Conservation (phyloP, 1,139 yeast genomes). For the Meyerozyma guilliermondii region DNA sequence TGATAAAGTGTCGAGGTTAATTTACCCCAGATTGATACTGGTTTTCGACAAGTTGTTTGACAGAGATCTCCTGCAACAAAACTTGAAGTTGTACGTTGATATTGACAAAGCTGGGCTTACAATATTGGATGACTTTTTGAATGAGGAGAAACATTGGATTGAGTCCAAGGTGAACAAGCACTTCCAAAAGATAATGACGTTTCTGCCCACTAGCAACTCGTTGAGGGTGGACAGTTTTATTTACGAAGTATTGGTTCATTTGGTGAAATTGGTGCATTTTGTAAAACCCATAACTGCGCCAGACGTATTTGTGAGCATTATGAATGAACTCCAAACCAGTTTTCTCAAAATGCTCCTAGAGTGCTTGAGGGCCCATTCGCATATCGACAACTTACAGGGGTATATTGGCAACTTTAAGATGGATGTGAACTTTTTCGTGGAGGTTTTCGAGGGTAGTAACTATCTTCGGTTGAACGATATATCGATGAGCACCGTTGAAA, state of each 20-base stretch:
- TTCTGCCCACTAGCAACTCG: background rate
- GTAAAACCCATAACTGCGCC: slow-evolving; percentile 40
- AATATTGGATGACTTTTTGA: slow-evolving; percentile 38
- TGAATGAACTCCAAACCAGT: slow-evolving; percentile 36
- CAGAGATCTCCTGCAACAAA: slow-evolving; percentile 34
- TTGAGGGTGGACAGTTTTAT: slow-evolving; percentile 36
- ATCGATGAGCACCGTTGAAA: slow-evolving; percentile 31
- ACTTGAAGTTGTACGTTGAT: slow-evolving; percentile 38
- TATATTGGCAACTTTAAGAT: slow-evolving; percentile 17
- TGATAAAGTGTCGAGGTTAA: slow-evolving; percentile 29
- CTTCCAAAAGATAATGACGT: slow-evolving; percentile 13
- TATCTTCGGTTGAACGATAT: slow-evolving; percentile 33
- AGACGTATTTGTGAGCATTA: slow-evolving; percentile 31
- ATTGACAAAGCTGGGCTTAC: slow-evolving; percentile 41
- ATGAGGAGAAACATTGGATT: slow-evolving; percentile 34
- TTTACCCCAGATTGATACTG: slow-evolving; percentile 30
- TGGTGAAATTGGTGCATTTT: slow-evolving; percentile 37
- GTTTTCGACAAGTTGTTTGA: slow-evolving; percentile 33
- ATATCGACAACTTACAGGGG: slow-evolving; percentile 20
- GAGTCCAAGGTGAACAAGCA: slow-evolving; percentile 25
- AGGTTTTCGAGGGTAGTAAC: slow-evolving; percentile 35
- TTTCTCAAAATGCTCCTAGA: slow-evolving; percentile 32
- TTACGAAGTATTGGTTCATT: slow-evolving; percentile 36
- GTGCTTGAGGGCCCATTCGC: slow-evolving; percentile 17
- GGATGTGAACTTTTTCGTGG: slow-evolving; percentile 36